Base-by-base conservation (phyloP, 805 yeast species). In the Ogataea thermomethanolica region DNA sequence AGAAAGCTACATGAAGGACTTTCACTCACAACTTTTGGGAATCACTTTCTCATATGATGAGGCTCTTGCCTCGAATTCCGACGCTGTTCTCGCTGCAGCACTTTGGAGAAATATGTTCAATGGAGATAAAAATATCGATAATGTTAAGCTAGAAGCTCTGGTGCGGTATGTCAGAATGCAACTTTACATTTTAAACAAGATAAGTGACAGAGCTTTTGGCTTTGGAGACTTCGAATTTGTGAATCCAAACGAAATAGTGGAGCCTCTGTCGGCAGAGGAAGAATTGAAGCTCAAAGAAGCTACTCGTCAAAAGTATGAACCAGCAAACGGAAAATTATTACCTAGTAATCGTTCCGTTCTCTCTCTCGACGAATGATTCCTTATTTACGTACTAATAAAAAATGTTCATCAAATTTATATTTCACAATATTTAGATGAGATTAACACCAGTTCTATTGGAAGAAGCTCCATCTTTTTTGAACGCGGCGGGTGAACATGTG, bases 121-220 rank as follows among this genome's bases (percentile, higher is more conserved):
- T 51, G 95, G 93, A 42, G 81, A 85, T 62, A 78, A 79, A 30
- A 79, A 86, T 49, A 79, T 83, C 13, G 96, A 91, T 63, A 71
- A 83, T 62, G 79, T 84, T 42, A 88, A 88, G 46, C 67, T 93
- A 31, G 97, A 90, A 62, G 90, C 93, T 10, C 71, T 85, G 51
- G 86, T 90, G n/a, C 86, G 87, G 48, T 93, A 91, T 58, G 82
- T 88, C 21, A 80, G 97, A 61, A 82, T 86, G 52, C 96, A 93
- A 59, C 67, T 93, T 36, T 93, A 90, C 58, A 91, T 93, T 11
- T 68, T 93, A 55, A 84, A 84, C 58, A 81, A 81, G 59, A 78
- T 88, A 72, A 76, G 88, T 24, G 99, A 93, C 61, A 74, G 95
- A 52, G 96, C 91, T 51, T 91, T 93, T 68, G 96, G 95, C 1